Conservation (phyloP, 2,329 filamentous ascomycete species). For the Nigrospora oryzae region DNA sequence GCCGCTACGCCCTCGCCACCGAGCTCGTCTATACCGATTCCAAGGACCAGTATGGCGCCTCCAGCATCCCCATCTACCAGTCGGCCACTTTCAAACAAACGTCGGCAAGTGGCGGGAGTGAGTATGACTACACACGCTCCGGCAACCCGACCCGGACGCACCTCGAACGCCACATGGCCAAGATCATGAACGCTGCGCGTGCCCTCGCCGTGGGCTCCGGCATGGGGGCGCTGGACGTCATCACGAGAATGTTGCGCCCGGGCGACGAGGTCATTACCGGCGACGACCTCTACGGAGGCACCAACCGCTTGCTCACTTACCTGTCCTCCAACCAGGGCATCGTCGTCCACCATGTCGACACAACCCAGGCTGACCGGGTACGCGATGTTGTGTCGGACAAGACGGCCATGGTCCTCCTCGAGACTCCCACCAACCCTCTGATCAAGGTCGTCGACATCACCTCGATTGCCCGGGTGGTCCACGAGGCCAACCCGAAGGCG, state of each 20-base stretch:
- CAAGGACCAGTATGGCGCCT: conserved; percentile 94
- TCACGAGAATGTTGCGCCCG: conserved; percentile 79
- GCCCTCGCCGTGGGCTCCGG: conserved; percentile 91
- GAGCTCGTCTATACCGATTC: conserved; percentile 95
- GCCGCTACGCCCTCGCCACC: conserved; percentile 86
- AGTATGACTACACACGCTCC: conserved; percentile 98
- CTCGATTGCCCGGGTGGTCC: conserved; percentile 66
- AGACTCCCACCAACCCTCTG: conserved; percentile 93
- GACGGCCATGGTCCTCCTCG: conserved; percentile 91
- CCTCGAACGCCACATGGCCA: conserved; percentile 90
- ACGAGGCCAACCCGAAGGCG: conserved; percentile 68
- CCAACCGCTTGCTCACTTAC: conserved; percentile 88
- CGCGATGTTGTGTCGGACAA: conserved; percentile 61
- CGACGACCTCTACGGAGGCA: conserved; percentile 93
- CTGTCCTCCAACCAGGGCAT: conserved; percentile 85
- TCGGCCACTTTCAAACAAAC: conserved; percentile 97
- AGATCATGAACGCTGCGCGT: conserved; percentile 94
- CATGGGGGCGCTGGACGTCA: conserved; percentile 96
- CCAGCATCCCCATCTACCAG: conserved; percentile 96
- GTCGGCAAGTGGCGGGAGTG: conserved; percentile 68
- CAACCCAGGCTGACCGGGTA: conserved; percentile 69
- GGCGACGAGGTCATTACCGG: conserved; percentile 97
- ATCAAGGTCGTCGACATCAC: conserved; percentile 97
- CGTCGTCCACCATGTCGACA: conserved; percentile 92
- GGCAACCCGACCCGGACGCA: conserved; percentile 96